Base-by-base conservation (phyloP, 1,284 basidiomycete genomes). In the Tilletia horrida region DNA sequence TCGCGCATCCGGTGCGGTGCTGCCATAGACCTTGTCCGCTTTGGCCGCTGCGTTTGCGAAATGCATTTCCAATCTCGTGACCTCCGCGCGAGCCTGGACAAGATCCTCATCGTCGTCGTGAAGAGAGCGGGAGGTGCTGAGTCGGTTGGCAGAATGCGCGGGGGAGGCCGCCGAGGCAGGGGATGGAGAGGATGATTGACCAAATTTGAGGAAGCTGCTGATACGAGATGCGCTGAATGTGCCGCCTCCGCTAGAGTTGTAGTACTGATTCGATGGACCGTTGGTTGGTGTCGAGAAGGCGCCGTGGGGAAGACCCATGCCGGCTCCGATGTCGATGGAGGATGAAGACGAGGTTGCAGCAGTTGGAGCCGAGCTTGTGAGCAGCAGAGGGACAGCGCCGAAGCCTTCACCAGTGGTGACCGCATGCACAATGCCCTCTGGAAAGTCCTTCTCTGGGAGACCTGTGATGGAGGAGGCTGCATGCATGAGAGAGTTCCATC, bases 51-150 rank as follows among this genome's bases (percentile, higher is more conserved):
- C 76, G 27, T 74, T 69, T 31, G 70, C 72, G 52, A 76, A 77
- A 55, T 77, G 76, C 70, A 77, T 72, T 43, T 77, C 76, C 64
- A 77, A 68, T n/a, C 76, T 68, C 2, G 76, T 77, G 6, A 77
- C 76, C 61, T 77, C 76, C 6, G 71, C 74, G 25, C 74, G 64
- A 2, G 76, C 76, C n/a, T 73, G 71, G 3, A 76, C 74, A 4
- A 77, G 73, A 3, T 74, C 71, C 40, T 76, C 71, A 42, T 77
- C 76, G 42, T 77, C 74, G 57, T 77, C 76, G 48, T 76, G 73
- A 21, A 77, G 66, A 65, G 69, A 72, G 13, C 76, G 67, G 6
- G 70, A 71, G 2, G 73, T 74, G 67, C 64, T 68, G 25, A 76
- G 68, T 55, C 73, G 70, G 47, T 71, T 73, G 48, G 68, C 71